These are phyloP conservation scores for Saccharomyces paradoxus DNA, from an alignment of 805 yeast species.

Conservation along the genomic window DNA sequence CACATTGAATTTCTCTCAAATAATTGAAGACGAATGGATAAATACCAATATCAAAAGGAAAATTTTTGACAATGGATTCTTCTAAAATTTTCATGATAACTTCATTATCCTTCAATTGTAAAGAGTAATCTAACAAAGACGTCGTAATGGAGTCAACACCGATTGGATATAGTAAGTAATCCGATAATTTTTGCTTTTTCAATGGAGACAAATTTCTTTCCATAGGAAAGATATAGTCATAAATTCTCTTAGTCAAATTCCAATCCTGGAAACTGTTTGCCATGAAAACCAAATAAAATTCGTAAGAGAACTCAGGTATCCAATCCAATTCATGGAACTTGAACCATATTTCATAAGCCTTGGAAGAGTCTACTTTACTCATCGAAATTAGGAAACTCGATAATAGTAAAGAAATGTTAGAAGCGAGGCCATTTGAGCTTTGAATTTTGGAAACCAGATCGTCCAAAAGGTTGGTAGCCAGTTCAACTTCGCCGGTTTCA, in stretches of 20 bases:
- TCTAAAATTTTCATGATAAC: slow-evolving; percentile 32
- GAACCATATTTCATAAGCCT: slow-evolving; percentile 32
- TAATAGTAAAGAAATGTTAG: slow-evolving; percentile 35
- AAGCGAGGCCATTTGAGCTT: slow-evolving; percentile 27
- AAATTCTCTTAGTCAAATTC: slow-evolving; percentile 28
- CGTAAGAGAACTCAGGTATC: slow-evolving; percentile 36
- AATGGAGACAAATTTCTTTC: slow-evolving; percentile 10
- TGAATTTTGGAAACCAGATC: slow-evolving; percentile 41
- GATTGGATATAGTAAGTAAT: slow-evolving; percentile 20
- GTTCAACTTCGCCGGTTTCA: slow-evolving; percentile 39
- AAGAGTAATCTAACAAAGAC: slow-evolving; percentile 22
- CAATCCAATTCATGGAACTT: slow-evolving; percentile 33
- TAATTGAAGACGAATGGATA: slow-evolving; percentile 31
- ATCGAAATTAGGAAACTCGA: slow-evolving; percentile 38
- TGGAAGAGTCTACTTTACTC: slow-evolving; percentile 29
- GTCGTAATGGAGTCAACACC: slow-evolving; percentile 19
- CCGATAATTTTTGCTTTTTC: slow-evolving; percentile 8
- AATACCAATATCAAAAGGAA: slow-evolving; percentile 24
- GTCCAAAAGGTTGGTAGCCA: slow-evolving; percentile 53
- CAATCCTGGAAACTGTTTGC: slow-evolving; percentile 31
- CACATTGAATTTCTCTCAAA: slow-evolving; percentile 25
- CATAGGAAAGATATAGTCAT: slow-evolving; percentile 33
- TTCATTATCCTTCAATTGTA: slow-evolving; percentile 25
- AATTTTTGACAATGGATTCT: slow-evolving; percentile 33
- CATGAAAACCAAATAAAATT: slow-evolving; percentile 31